Conservation (phyloP, 176 grass and related monocot species). For the Panicum miliaceum region DNA sequence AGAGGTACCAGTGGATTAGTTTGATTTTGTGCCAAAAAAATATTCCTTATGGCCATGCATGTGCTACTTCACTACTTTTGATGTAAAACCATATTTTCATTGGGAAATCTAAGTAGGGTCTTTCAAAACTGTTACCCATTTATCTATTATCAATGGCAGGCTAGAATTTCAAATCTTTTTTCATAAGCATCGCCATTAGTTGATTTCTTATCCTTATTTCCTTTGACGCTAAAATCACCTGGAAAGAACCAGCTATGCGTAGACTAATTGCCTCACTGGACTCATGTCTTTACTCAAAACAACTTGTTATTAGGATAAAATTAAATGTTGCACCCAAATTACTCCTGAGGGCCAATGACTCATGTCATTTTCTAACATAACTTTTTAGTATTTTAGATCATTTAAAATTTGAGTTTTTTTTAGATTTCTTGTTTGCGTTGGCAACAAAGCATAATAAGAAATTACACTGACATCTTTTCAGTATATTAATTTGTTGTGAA, state of each 20-base stretch:
- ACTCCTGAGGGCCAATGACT: not conserved
- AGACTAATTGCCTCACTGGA: not conserved
- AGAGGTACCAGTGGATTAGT: slow-evolving; percentile 59
- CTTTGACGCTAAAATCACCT: not conserved
- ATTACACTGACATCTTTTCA: not conserved
- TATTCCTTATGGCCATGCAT: not conserved
- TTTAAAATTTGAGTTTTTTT: not conserved
- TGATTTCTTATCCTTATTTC: not conserved
- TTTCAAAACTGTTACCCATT: not conserved
- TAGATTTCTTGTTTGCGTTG: slow-evolving; percentile 5
- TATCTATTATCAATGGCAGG: not conserved
- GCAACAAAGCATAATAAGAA: not conserved
- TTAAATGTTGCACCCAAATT: not conserved
- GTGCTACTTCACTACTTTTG: slow-evolving; percentile 1
- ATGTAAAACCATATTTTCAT: not conserved
- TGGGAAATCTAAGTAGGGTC: not conserved
- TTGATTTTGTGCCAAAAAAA: slow-evolving; percentile 38
- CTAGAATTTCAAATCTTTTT: slow-evolving; percentile 9
- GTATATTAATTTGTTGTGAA: not conserved
- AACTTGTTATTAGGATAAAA: not conserved
- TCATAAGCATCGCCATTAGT: not conserved
- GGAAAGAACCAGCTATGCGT: not conserved
- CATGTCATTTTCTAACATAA: not conserved
- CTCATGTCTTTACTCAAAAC: not conserved
- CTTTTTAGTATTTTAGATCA: not conserved